phyloP scores from a whole-genome alignment of 768 basidiomycete species.

The Psilocybe subaeruginosa region DNA sequence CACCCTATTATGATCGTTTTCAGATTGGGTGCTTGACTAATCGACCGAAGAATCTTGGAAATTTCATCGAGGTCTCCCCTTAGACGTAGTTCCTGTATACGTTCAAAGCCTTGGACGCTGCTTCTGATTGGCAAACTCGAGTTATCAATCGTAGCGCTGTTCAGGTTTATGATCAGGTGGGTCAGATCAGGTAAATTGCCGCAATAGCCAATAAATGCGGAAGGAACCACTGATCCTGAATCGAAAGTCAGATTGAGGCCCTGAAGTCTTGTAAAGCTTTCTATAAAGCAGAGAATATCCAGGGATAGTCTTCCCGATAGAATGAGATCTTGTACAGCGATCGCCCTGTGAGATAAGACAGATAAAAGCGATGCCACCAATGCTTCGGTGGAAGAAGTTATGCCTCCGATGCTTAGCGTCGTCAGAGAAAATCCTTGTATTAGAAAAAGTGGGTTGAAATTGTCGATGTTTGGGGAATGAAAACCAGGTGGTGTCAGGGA shows the following conservation, averaged over 20 bases:
- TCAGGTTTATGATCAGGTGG: neutral
- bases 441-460: slow-evolving; percentile 8
- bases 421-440: neutral
- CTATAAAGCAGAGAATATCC: neutral
- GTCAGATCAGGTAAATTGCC: neutral
- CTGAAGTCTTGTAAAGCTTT: neutral
- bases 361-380: slow-evolving; percentile 8
- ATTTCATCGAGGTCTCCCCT: neutral
- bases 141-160: neutral
- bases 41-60: slow-evolving; percentile 1
- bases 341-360: neutral
- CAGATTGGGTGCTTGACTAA: neutral
- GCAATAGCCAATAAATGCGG: neutral
- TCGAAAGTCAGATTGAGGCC: neutral
- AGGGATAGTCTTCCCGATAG: slow-evolving; percentile 4
- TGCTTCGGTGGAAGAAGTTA: slow-evolving; percentile 1
- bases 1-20: neutral
- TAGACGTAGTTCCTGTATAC: neutral
- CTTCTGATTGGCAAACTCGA: neutral
- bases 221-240: neutral
- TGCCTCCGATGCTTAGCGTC: slow-evolving; percentile 1
- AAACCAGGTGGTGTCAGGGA: neutral
- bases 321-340: neutral
- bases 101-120: neutral
- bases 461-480: neutral